Conservation (phyloP, 78 protist species). For the Dictyostelium purpureum region DNA sequence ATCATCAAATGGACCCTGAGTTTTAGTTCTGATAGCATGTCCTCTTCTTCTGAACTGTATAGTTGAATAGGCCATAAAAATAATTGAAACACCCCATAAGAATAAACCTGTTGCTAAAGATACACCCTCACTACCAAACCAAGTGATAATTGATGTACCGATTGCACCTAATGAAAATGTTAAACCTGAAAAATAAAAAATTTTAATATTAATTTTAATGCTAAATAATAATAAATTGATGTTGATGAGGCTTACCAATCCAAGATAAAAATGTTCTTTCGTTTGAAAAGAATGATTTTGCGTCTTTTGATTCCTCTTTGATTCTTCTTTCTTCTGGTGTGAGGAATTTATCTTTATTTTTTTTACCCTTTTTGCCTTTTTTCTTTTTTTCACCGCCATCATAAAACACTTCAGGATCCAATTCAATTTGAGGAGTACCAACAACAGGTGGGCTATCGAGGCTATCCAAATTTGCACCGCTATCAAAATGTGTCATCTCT, state of each 20-base stretch:
- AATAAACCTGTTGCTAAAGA: slow-evolving; percentile 68
- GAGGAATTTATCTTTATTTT: slow-evolving; percentile 1
- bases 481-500: neutral
- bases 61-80: slow-evolving; percentile 62
- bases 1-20: slow-evolving; percentile 79
- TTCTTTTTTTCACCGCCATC: neutral
- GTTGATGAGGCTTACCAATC: slow-evolving; percentile 9
- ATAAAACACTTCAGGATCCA: neutral
- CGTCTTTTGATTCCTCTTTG: slow-evolving; percentile 66
- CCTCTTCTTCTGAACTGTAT: slow-evolving; percentile 65
- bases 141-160: slow-evolving; percentile 69
- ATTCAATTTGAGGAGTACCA: neutral
- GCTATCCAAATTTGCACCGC: neutral
- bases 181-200: neutral
- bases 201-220: neutral
- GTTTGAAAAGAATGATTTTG: slow-evolving; percentile 71
- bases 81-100: slow-evolving; percentile 31
- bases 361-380: neutral
- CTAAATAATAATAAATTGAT: neutral
- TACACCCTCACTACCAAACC: slow-evolving; percentile 76
- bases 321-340: slow-evolving; percentile 77
- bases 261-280: slow-evolving; percentile 70
- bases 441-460: neutral
- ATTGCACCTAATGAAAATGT: slow-evolving; percentile 74
- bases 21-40: slow-evolving; percentile 53